Percentiles rank a stretch among this genome's conserved stretches.
These are phyloP conservation scores for Prunus fruticosa DNA, from an alignment of 306 rosid species.

Conservation along the genomic window DNA sequence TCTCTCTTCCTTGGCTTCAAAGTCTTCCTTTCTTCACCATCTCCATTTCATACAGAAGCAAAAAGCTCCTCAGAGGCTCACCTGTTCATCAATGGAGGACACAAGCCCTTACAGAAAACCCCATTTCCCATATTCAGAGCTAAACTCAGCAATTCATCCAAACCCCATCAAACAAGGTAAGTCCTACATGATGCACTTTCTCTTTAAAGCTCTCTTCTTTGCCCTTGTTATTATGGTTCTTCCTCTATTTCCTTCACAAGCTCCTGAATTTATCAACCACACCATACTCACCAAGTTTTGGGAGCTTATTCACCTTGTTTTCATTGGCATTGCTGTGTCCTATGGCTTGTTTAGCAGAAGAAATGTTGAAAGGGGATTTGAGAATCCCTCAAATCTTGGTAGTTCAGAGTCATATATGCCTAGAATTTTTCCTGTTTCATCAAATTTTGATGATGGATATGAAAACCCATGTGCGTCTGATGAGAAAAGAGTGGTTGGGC, in stretches of 20 bases:
- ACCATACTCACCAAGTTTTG: constrained; percentile 58
- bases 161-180: constrained; percentile 45
- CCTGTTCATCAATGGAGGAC: constrained; percentile 53
- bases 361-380: constrained; percentile 41
- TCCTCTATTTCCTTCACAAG: constrained; percentile 84
- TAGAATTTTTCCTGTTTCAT: constrained; percentile 52
- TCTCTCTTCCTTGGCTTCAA: constrained; percentile 36
- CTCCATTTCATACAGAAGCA: constrained; percentile 23
- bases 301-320: constrained; percentile 78
- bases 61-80: constrained; percentile 6
- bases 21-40: constrained; percentile 50
- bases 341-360: constrained; percentile 77
- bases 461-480: constrained; percentile 31
- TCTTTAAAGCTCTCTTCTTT: constrained; percentile 55
- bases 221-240: constrained; percentile 34
- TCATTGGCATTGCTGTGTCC: constrained; percentile 82
- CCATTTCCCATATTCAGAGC: constrained; percentile 37
- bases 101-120: constrained; percentile 45
- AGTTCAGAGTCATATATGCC: constrained; percentile 53
- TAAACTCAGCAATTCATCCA: constrained; percentile 31
- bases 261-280: constrained; percentile 74
- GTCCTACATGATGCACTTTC: constrained; percentile 43
- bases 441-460: constrained; percentile 53
- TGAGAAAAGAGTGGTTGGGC: constrained; percentile 34
- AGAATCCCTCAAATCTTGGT: constrained; percentile 33